Evolutionary conservation across 805 yeast species (phyloP).

Genomic region (Sugiyamaella qingdaonensis): DNA sequence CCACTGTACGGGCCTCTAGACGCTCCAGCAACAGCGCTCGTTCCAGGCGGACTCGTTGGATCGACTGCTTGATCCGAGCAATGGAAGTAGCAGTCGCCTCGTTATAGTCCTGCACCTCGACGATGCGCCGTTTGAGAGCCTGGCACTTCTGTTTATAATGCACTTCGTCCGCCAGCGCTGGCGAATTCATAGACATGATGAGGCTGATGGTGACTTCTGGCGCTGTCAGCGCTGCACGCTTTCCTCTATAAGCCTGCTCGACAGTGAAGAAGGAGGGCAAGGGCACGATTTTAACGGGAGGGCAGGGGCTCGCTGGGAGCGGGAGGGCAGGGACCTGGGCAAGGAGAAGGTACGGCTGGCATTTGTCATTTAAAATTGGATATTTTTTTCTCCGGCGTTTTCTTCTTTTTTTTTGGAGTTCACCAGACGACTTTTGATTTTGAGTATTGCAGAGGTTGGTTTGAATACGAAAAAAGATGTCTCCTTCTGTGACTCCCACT

Average conservation of each 20-base stretch:
- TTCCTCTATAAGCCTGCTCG: too few relatives aligned
- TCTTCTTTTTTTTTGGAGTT: slow-evolving; percentile 7
- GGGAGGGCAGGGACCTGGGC: too few relatives aligned
- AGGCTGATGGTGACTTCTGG: neutral
- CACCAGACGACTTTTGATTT: neutral
- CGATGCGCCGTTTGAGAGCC: slow-evolving; percentile 64
- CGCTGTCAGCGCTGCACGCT: too few relatives aligned
- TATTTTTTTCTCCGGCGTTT: neutral
- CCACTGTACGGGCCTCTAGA: slow-evolving; percentile 50
- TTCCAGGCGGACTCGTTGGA: slow-evolving; percentile 77
- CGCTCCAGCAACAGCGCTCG: slow-evolving; percentile 75
- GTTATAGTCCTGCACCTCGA: slow-evolving; percentile 71
- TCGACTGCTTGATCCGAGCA: slow-evolving; percentile 67
- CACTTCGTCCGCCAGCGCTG: slow-evolving; percentile 25
- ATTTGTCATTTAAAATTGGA: neutral
- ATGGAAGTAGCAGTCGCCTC: slow-evolving; percentile 73
- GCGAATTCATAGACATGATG: slow-evolving; percentile 1
- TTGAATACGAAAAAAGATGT: neutral
- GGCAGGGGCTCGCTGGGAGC: too few relatives aligned
- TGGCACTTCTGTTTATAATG: slow-evolving; percentile 61
- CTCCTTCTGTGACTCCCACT: neutral
- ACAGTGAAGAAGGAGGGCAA: too few relatives aligned
- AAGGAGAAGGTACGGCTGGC: neutral
- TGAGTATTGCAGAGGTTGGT: neutral
- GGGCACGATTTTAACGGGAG: too few relatives aligned